Evolutionary conservation across 176 grass and related monocot species (phyloP).

Genomic region (Elymus sibiricus): DNA sequence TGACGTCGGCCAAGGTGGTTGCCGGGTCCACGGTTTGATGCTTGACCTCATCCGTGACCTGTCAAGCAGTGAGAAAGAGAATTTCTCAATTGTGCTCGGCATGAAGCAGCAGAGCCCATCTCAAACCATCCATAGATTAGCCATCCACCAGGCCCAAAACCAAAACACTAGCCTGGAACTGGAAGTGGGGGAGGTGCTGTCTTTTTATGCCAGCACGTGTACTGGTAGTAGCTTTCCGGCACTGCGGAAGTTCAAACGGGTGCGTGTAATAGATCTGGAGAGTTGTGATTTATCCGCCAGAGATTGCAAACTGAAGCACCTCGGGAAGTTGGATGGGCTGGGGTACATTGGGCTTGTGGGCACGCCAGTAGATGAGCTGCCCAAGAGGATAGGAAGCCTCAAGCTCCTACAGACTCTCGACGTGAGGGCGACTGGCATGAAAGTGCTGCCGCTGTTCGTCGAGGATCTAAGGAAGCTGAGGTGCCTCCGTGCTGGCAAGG

Average conservation of each 20-base stretch:
- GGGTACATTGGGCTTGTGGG: not conserved
- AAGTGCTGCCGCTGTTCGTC: fast-evolving
- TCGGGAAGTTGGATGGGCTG: not conserved
- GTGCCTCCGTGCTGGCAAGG: not conserved
- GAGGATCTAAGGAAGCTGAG: not conserved
- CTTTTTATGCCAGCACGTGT: not conserved
- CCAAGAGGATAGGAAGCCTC: not conserved
- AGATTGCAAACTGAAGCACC: not conserved
- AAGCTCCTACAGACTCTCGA: not conserved
- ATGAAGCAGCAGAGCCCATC: not conserved
- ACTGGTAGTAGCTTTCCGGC: not conserved
- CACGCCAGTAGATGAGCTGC: not conserved
- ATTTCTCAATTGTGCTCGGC: not conserved
- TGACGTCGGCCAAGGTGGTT: not conserved
- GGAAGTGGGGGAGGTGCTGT: not conserved
- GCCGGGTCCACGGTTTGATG: not conserved
- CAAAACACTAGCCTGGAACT: not conserved
- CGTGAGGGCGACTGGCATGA: not conserved
- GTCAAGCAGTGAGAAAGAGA: not conserved
- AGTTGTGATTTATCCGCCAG: fast-evolving
- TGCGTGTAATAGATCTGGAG: not conserved
- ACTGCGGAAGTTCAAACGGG: fast-evolving
- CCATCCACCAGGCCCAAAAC: not conserved
- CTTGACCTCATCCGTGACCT: not conserved
- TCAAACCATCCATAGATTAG: not conserved